Conservation (phyloP, 2,329 filamentous ascomycete genomes). For the Beauveria sp. region DNA sequence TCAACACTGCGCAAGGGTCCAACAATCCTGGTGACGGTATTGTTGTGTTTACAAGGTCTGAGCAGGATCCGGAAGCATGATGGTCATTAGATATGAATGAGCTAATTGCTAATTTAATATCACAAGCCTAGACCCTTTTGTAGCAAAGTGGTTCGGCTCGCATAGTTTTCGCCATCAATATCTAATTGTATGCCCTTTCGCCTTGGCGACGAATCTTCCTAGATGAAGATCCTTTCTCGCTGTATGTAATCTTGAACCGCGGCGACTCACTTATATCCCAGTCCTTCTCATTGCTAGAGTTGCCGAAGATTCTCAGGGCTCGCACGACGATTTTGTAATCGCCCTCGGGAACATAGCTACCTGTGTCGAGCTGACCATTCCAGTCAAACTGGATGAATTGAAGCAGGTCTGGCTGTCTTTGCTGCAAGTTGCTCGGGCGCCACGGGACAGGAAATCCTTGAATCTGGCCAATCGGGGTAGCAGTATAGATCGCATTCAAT, state of each 20-base stretch:
- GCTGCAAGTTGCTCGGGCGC: constrained; percentile 17
- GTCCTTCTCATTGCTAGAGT: constrained; percentile 33
- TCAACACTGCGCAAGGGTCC: not conserved
- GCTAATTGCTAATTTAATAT: not conserved
- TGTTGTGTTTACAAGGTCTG: not conserved
- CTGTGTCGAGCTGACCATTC: constrained; percentile 40
- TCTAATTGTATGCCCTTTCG: not conserved
- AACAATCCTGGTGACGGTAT: not conserved
- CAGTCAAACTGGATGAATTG: constrained; percentile 24
- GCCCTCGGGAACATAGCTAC: constrained; percentile 39
- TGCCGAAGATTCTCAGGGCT: constrained; percentile 43
- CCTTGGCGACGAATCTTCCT: not conserved
- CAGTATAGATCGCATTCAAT: constrained; percentile 17
- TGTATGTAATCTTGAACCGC: constrained; percentile 31
- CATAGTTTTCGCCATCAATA: not conserved
- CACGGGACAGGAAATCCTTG: constrained; percentile 32
- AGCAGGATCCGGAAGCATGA: too few relatives aligned
- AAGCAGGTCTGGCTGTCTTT: not conserved
- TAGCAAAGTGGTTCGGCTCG: not conserved
- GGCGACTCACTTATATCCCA: constrained; percentile 38
- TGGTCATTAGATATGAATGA: too few relatives aligned
- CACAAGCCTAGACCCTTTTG: not conserved
- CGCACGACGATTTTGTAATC: constrained; percentile 41
- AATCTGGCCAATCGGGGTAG: constrained; percentile 32
- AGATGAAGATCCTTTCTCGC: not conserved